Evolutionary conservation across 257 asterid genomes (phyloP).

Genomic region (Agastache rugosa): DNA sequence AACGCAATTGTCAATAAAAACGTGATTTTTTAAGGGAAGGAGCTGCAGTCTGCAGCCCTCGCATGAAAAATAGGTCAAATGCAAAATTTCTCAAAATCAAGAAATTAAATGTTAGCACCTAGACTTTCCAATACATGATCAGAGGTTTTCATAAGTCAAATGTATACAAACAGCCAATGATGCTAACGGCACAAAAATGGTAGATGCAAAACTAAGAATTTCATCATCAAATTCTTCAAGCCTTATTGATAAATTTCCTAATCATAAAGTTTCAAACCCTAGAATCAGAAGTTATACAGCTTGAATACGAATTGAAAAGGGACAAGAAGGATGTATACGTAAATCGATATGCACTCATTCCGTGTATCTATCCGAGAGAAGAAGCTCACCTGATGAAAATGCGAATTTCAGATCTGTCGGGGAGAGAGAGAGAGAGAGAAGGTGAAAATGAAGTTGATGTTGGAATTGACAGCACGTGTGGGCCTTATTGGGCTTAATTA

Average conservation of each 20-base stretch:
- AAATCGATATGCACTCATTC: background rate
- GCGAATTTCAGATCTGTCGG: constrained; percentile 41
- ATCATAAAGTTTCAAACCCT: constrained; percentile 37
- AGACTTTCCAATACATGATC: constrained; percentile 25
- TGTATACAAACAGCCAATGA: constrained; percentile 3
- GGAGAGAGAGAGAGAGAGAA: constrained; percentile 25
- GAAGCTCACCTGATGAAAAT: constrained; percentile 46
- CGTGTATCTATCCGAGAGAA: constrained; percentile 6
- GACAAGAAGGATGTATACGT: background rate
- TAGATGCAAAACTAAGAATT: background rate
- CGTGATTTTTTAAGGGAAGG: background rate
- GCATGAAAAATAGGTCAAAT: background rate
- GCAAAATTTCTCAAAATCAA: background rate
- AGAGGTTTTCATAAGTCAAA: constrained; percentile 24
- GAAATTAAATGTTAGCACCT: constrained; percentile 23
- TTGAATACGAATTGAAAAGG: background rate
- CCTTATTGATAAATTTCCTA: background rate
- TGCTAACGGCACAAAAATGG: background rate
- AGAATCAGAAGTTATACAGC: constrained; percentile 24
- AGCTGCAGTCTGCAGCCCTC: background rate
- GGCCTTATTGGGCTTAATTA: constrained; percentile 38
- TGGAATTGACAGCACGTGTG: constrained; percentile 20
- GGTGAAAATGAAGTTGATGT: constrained; percentile 22
- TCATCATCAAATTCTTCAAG: constrained; percentile 22
- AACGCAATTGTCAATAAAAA: background rate